Evolutionary conservation across 768 basidiomycete genomes (phyloP).

Genomic region (Leccinellum rugosiceps): DNA sequence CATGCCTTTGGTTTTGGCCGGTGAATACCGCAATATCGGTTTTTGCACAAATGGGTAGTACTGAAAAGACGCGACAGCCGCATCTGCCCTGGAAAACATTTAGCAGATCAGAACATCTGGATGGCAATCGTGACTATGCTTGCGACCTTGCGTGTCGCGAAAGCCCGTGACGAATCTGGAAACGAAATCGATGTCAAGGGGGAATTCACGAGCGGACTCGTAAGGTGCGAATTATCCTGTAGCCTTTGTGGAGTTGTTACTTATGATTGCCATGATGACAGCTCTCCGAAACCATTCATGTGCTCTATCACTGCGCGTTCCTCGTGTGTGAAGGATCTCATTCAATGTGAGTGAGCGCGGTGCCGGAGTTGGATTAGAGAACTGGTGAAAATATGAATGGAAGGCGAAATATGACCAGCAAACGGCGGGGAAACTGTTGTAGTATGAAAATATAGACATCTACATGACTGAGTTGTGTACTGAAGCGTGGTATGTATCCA

Average conservation of each 20-base stretch:
- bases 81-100: slow-evolving; percentile 32
- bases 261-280: background rate
- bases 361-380: too few relatives aligned
- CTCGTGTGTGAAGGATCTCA: slow-evolving; percentile 7
- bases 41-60: background rate
- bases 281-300: slow-evolving; percentile 23
- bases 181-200: slow-evolving; percentile 25
- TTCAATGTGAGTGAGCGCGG: slow-evolving; percentile 2
- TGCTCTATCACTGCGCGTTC: slow-evolving; percentile 22
- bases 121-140: slow-evolving; percentile 31
- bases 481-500: background rate
- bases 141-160: slow-evolving; percentile 26
- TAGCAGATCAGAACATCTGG: slow-evolving; percentile 34
- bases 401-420: background rate
- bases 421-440: background rate
- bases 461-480: background rate
- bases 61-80: slow-evolving; percentile 15
- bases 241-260: background rate
- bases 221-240: slow-evolving; percentile 8
- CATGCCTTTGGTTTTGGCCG: slow-evolving; percentile 26
- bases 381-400: background rate
- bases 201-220: slow-evolving; percentile 23
- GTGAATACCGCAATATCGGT: slow-evolving; percentile 6
- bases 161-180: slow-evolving; percentile 29
- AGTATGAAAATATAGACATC: background rate